A percentile compares a stretch with the other conserved stretches of the same genome.
phyloP scores from a whole-genome alignment of 768 basidiomycete genomes.

The Agrocybe praecox region DNA sequence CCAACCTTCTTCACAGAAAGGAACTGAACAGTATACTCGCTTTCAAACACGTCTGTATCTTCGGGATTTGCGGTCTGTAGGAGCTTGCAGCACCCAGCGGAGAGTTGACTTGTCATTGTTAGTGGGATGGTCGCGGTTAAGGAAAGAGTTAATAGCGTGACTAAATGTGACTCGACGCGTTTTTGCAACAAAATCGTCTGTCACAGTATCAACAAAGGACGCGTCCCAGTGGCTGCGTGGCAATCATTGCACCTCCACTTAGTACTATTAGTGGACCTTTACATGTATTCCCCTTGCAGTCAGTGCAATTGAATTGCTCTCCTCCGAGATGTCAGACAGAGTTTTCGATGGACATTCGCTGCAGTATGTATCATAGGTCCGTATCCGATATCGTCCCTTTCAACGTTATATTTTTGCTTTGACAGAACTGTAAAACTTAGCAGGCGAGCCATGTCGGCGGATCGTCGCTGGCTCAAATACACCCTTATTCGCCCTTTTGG shows the following conservation, averaged over 20 bases:
- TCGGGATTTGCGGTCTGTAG: constrained; percentile 48
- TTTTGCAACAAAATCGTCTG: constrained; percentile 1
- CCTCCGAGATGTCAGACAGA: no score
- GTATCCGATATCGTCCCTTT: constrained; percentile 8
- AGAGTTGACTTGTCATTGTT: constrained; percentile 47
- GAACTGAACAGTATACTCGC: constrained; percentile 67
- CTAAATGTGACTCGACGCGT: constrained; percentile 27
- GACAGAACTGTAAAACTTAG: constrained; percentile 26
- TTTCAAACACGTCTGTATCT: constrained; percentile 44
- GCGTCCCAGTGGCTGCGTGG: background rate
- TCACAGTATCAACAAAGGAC: background rate
- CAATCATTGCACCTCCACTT: no score
- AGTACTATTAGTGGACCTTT: no score
- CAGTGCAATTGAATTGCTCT: no score
- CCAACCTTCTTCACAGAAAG: constrained; percentile 82
- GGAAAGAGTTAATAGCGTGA: constrained; percentile 19
- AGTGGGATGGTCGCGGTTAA: constrained; percentile 17
- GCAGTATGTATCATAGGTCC: no score
- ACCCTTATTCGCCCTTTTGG: no score
- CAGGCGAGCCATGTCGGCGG: no score
- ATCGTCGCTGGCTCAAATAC: constrained; percentile 12
- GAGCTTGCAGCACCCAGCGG: constrained; percentile 55
- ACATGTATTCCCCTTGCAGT: no score
- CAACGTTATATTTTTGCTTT: constrained; percentile 3
- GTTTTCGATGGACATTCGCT: no score